phyloP scores from a whole-genome alignment of 2,329 filamentous ascomycete genomes.

The Penicillium griseofulvum region DNA sequence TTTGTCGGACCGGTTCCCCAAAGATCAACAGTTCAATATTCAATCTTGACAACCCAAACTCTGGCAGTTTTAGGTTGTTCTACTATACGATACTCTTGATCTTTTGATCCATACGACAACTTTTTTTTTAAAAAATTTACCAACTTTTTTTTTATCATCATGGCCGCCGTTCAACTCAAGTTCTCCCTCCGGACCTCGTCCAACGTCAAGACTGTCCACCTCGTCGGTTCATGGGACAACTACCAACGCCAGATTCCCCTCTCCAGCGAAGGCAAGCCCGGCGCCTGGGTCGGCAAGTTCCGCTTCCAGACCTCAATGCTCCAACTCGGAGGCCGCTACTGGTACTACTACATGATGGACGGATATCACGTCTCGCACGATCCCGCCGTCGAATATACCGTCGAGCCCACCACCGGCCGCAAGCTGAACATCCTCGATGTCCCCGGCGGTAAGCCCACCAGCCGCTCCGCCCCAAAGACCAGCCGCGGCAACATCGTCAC shows the following conservation, averaged over 20 bases:
- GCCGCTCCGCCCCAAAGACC: constrained; percentile 28
- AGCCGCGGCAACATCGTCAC: constrained; percentile 69
- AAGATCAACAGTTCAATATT: constrained; percentile 14
- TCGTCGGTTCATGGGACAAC: constrained; percentile 97
- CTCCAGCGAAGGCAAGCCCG: constrained; percentile 84
- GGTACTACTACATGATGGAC: constrained; percentile 99
- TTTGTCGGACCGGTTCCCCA: constrained; percentile 36
- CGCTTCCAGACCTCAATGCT: constrained; percentile 86
- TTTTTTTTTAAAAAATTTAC: constrained; percentile 11
- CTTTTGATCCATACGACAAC: constrained; percentile 24
- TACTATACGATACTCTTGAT: constrained; percentile 21
- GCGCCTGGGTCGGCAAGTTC: constrained; percentile 94
- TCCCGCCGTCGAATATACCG: constrained; percentile 81
- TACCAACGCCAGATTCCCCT: constrained; percentile 93
- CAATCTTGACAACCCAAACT: constrained; percentile 18
- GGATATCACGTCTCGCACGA: constrained; percentile 98
- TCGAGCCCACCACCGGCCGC: constrained; percentile 94
- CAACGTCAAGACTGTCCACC: constrained; percentile 94
- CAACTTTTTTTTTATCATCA: constrained; percentile 40
- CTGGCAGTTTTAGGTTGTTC: constrained; percentile 29
- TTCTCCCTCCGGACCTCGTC: constrained; percentile 95
- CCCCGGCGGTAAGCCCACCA: constrained; percentile 55
- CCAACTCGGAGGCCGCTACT: constrained; percentile 88
- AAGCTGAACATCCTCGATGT: constrained; percentile 97
- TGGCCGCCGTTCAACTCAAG: constrained; percentile 90